Evolutionary conservation across 768 basidiomycete genomes (phyloP).

Genomic region (Botryobasidium botryosum): DNA sequence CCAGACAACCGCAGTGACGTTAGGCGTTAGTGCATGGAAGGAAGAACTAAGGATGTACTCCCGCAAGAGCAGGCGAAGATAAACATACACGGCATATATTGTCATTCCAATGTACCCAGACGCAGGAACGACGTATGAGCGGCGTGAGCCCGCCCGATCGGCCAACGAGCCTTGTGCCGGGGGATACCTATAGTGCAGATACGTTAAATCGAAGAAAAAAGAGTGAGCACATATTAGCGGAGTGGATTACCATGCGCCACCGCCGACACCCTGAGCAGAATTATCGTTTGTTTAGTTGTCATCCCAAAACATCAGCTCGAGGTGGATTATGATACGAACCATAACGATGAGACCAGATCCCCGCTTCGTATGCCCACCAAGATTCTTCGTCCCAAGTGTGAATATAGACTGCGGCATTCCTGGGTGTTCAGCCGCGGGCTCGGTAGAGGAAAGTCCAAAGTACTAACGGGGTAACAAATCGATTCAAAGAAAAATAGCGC

Average conservation of each 20-base stretch:
- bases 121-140: conserved; percentile 44
- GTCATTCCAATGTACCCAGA: conserved; percentile 42
- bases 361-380: conserved; percentile 40
- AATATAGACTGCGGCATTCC: conserved; percentile 32
- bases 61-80: not conserved
- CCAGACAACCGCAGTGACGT: too few relatives aligned
- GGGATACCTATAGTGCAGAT: too few relatives aligned
- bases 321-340: conserved; percentile 19
- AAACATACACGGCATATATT: conserved; percentile 36
- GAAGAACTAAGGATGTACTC: too few relatives aligned
- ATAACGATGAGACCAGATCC: conserved; percentile 51
- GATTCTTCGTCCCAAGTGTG: conserved; percentile 46
- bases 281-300: not conserved
- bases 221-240: too few relatives aligned
- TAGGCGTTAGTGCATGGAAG: too few relatives aligned
- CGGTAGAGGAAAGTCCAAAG: not conserved
- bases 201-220: too few relatives aligned
- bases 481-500: conserved; percentile 59
- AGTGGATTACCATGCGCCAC: conserved; percentile 60
- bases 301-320: not conserved
- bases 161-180: conserved; percentile 41
- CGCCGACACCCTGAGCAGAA: conserved; percentile 34
- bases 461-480: conserved; percentile 42
- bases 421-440: not conserved
- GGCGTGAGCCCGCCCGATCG: conserved; percentile 30